A percentile compares a stretch with the other conserved stretches of the same genome.
Conservation (phyloP, 805 yeast genomes). For the Lachancea sp. region DNA sequence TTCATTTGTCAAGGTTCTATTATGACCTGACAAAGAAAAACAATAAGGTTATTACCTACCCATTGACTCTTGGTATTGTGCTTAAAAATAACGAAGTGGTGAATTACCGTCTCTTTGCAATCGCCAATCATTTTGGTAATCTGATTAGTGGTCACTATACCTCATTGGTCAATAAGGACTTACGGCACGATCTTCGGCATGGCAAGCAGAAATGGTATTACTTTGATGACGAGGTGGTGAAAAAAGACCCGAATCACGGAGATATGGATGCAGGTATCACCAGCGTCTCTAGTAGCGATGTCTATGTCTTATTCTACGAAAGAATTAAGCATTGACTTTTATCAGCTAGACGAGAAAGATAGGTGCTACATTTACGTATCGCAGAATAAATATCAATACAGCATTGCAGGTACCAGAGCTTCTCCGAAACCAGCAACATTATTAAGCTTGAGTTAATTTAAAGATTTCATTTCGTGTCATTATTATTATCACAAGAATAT, state of each 20-base stretch:
- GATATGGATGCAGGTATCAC: slow-evolving; percentile 35
- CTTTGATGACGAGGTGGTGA: slow-evolving; percentile 65
- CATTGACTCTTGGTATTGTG: slow-evolving; percentile 45
- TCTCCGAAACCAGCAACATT: no score
- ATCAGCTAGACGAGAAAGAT: neutral
- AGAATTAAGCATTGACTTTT: slow-evolving; percentile 3
- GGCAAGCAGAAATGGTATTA: slow-evolving; percentile 54
- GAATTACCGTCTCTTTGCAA: slow-evolving; percentile 51
- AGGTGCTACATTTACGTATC: no score
- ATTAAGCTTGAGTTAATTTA: no score
- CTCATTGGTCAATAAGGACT: slow-evolving; percentile 48
- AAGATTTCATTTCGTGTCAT: no score
- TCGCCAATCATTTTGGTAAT: slow-evolving; percentile 67
- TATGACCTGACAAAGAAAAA: slow-evolving; percentile 50
- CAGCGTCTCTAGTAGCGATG: slow-evolving; percentile 48
- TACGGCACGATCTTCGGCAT: slow-evolving; percentile 31
- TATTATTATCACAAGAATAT: slow-evolving; percentile 3
- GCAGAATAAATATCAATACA: no score
- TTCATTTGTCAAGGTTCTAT: slow-evolving; percentile 77
- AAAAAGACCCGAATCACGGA: slow-evolving; percentile 42
- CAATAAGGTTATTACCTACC: slow-evolving; percentile 47
- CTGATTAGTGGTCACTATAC: slow-evolving; percentile 75
- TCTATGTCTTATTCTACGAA: slow-evolving; percentile 65
- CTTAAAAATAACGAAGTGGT: slow-evolving; percentile 32
- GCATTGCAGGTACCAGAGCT: no score